Conservation (phyloP, 2,329 filamentous ascomycete species). For the Thermoascus crustaceus region DNA sequence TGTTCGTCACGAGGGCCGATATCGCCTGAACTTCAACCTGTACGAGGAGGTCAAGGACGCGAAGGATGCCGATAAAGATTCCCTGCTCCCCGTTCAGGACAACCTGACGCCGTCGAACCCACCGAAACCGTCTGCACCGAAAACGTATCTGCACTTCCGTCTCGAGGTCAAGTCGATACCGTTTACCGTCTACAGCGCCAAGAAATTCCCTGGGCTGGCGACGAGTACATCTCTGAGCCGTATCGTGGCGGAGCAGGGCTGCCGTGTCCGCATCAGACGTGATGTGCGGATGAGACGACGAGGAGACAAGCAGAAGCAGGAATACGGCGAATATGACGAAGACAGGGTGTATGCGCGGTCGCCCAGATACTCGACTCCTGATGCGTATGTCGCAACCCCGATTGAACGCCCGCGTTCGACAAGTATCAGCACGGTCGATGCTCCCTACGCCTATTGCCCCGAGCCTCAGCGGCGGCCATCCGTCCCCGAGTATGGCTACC, state of each 20-base stretch:
- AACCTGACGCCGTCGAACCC: slow-evolving; percentile 17
- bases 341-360: slow-evolving; percentile 42
- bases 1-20: slow-evolving; percentile 89
- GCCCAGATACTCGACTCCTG: slow-evolving; percentile 44
- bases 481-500: slow-evolving; percentile 36
- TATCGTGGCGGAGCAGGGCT: slow-evolving; percentile 91
- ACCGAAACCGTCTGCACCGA: slow-evolving; percentile 36
- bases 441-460: slow-evolving; percentile 32
- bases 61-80: slow-evolving; percentile 62
- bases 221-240: slow-evolving; percentile 85
- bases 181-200: slow-evolving; percentile 89
- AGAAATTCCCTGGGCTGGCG: slow-evolving; percentile 92
- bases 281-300: slow-evolving; percentile 88
- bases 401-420: slow-evolving; percentile 51
- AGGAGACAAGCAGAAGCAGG: slow-evolving; percentile 59
- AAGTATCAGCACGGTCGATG: slow-evolving; percentile 51
- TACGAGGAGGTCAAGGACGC: slow-evolving; percentile 88
- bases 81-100: slow-evolving; percentile 32
- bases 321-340: slow-evolving; percentile 60
- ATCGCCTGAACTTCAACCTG: slow-evolving; percentile 82
- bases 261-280: slow-evolving; percentile 87
- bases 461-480: slow-evolving; percentile 43
- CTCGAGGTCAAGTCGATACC: slow-evolving; percentile 82
- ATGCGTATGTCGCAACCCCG: slow-evolving; percentile 38
- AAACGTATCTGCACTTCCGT: slow-evolving; percentile 66